phyloP scores from a whole-genome alignment of 805 yeast species.

The Candida succiphila region DNA sequence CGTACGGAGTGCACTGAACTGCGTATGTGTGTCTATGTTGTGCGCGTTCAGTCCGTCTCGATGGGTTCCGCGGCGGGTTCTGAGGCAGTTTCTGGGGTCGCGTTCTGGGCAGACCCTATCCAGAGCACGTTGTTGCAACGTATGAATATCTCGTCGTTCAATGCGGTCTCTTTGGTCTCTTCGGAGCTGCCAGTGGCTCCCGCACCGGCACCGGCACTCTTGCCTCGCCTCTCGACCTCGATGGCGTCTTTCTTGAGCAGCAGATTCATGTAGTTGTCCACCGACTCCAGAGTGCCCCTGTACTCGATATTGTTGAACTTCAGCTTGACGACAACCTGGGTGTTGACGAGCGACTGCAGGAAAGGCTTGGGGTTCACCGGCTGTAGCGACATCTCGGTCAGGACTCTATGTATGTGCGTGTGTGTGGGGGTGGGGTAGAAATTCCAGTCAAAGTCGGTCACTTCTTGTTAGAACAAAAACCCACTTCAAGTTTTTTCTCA shows the following conservation, averaged over 20 bases:
- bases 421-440: background rate
- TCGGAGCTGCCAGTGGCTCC: conserved; percentile 33
- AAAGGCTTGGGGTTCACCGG: conserved; percentile 91
- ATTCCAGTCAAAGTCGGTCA: too few relatives aligned
- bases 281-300: conserved; percentile 64
- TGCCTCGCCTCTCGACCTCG: too few relatives aligned
- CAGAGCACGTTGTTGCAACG: conserved; percentile 88
- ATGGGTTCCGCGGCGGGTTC: too few relatives aligned
- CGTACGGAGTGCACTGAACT: too few relatives aligned
- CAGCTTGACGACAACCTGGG: conserved; percentile 64
- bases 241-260: too few relatives aligned
- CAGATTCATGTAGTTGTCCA: conserved; percentile 89
- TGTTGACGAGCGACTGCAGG: conserved; percentile 62
- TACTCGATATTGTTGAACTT: conserved; percentile 91
- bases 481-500: too few relatives aligned
- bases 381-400: conserved; percentile 32
- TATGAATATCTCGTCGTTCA: conserved; percentile 56
- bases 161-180: conserved; percentile 39
- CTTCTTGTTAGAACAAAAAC: too few relatives aligned
- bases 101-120: too few relatives aligned
- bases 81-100: too few relatives aligned
- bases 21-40: too few relatives aligned
- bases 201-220: conserved; percentile 36
- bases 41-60: too few relatives aligned
- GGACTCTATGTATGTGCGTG: background rate